Percentiles rank a stretch among this genome's conserved stretches.
These are phyloP conservation scores for Oxyria digyna DNA, from an alignment of 148 eudicot species.

Conservation along the genomic window DNA sequence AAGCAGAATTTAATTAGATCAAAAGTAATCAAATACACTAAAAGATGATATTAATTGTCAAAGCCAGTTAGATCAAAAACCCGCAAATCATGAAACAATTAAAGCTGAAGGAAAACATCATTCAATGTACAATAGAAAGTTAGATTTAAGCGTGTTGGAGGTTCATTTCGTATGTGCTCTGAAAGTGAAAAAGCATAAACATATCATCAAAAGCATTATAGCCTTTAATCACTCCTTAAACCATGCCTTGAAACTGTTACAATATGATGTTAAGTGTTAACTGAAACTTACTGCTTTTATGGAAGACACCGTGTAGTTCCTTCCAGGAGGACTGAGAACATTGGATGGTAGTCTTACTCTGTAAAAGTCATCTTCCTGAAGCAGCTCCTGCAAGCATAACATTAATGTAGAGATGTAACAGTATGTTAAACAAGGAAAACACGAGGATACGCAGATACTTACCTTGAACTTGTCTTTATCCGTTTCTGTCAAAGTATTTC, in stretches of 20 bases:
- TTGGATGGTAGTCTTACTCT: constrained; percentile 77
- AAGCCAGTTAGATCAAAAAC: not conserved
- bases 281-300: constrained; percentile 76
- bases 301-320: constrained; percentile 65
- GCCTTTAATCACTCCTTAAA: not conserved
- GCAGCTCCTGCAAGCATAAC: constrained; percentile 36
- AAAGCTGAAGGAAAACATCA: not conserved
- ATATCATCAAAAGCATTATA: not conserved
- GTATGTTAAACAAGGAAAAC: not conserved
- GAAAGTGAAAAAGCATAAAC: not conserved
- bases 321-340: constrained; percentile 75
- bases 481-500: constrained; percentile 47
- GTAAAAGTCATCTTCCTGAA: constrained; percentile 73
- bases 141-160: not conserved
- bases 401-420: not conserved
- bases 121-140: not conserved
- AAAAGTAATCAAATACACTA: too few relatives aligned
- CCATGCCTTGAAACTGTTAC: not conserved
- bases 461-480: constrained; percentile 76
- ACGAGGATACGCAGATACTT: constrained; percentile 1
- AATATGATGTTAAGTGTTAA: not conserved
- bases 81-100: not conserved
- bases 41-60: not conserved
- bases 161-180: not conserved
- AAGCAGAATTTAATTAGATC: too few relatives aligned